Conservation (phyloP, 1,284 basidiomycete genomes). For the Polyporus tsugae region DNA sequence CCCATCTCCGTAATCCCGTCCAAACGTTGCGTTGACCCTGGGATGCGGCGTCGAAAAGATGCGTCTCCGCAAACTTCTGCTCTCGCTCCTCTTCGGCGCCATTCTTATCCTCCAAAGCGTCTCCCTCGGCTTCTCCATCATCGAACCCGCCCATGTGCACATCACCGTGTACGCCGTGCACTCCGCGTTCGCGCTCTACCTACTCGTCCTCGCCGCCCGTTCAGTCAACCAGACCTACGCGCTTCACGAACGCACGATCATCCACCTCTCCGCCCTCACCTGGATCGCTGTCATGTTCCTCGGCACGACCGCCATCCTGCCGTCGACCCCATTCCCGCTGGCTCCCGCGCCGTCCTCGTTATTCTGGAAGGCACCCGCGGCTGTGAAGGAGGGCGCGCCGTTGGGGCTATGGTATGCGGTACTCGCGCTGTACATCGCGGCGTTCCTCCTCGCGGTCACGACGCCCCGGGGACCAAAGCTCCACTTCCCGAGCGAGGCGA, state of each 20-base stretch:
- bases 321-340: constrained; percentile 55
- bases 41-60: constrained; percentile 17
- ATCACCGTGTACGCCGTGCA: constrained; percentile 59
- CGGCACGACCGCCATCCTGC: constrained; percentile 62
- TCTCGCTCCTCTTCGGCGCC: constrained; percentile 52
- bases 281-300: constrained; percentile 60
- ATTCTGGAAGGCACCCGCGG: background rate
- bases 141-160: constrained; percentile 44
- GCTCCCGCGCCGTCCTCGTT: background rate
- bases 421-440: constrained; percentile 58
- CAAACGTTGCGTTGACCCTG: constrained; percentile 10
- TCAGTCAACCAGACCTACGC: constrained; percentile 61
- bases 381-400: background rate
- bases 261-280: constrained; percentile 72
- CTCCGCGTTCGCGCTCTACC: constrained; percentile 66
- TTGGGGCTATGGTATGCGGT: constrained; percentile 55
- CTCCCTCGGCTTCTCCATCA: constrained; percentile 60
- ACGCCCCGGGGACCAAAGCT: constrained; percentile 78
- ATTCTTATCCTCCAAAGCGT: constrained; percentile 61
- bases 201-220: constrained; percentile 58
- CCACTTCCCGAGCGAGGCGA: constrained; percentile 71
- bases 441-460: constrained; percentile 58
- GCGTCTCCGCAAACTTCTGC: constrained; percentile 52
- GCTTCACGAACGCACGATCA: constrained; percentile 66
- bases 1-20: background rate